phyloP scores from a whole-genome alignment of 352 stramenopile genomes.

The Globisporangium megalacanthum region DNA sequence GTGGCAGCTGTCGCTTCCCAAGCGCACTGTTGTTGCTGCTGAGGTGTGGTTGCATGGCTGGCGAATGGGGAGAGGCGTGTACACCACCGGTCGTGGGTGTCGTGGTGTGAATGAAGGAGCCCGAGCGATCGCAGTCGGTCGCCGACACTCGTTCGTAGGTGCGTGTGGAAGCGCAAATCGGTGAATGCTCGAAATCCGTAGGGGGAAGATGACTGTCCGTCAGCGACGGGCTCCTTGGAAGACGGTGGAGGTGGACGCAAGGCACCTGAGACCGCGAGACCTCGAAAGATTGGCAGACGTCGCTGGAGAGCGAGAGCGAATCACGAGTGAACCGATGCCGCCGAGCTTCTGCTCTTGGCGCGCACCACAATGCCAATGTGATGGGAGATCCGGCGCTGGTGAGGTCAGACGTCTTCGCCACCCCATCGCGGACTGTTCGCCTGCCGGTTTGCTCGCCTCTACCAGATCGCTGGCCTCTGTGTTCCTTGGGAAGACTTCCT shows the following conservation, averaged over 20 bases:
- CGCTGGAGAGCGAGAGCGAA: background rate
- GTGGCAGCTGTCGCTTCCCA: constrained; percentile 2
- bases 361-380: background rate
- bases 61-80: background rate
- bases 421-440: background rate
- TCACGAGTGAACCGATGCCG: background rate
- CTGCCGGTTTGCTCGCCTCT: background rate
- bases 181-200: background rate
- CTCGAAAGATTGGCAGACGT: too few species aligned
- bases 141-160: background rate
- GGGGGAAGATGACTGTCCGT: too few species aligned
- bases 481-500: too few species aligned
- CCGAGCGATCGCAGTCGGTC: background rate
- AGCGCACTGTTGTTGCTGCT: constrained; percentile 2
- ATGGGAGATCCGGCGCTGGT: background rate
- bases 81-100: background rate
- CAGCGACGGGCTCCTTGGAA: too few species aligned
- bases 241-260: too few species aligned
- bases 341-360: constrained; percentile 3
- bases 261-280: too few species aligned
- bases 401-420: background rate
- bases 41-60: too few species aligned
- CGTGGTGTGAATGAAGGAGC: background rate
- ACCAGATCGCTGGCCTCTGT: background rate
- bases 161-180: constrained; percentile 1